Conservation (phyloP, 768 basidiomycete species). For the Mrakia gelida region DNA sequence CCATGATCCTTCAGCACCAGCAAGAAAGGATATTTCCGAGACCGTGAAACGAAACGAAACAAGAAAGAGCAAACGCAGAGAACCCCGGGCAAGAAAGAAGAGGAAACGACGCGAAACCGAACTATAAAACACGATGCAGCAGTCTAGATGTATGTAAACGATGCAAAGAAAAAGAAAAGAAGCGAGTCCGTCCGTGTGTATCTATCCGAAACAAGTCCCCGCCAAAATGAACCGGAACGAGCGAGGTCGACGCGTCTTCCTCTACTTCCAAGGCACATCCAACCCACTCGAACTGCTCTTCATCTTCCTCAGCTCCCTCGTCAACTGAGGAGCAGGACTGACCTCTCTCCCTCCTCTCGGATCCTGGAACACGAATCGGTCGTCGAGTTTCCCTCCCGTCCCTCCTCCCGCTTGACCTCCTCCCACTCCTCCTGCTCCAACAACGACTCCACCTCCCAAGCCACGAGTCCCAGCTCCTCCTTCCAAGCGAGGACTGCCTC, state of each 20-base stretch:
- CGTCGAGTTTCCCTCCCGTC: slow-evolving; percentile 17
- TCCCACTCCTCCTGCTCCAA: slow-evolving; percentile 23
- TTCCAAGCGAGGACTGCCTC: slow-evolving; percentile 22
- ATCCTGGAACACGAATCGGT: slow-evolving; percentile 23
- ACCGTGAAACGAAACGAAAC: too few species aligned
- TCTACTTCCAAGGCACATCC: slow-evolving; percentile 5
- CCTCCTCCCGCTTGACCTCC: slow-evolving; percentile 14
- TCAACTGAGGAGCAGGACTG: slow-evolving; percentile 18
- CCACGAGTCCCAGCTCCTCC: background rate
- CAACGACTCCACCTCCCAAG: background rate
- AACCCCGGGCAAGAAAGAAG: slow-evolving; percentile 1
- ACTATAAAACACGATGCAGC: background rate
- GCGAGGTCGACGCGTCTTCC: too few species aligned
- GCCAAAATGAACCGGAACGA: too few species aligned
- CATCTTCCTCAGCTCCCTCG: background rate
- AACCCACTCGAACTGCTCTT: background rate
- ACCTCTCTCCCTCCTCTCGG: slow-evolving; percentile 14
- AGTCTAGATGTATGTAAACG: background rate
- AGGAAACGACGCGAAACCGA: too few species aligned
- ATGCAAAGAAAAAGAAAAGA: background rate
- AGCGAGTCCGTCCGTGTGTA: too few species aligned
- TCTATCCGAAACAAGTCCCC: too few species aligned
- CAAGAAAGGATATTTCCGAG: too few species aligned
- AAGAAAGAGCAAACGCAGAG: background rate
- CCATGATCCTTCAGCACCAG: too few species aligned